Evolutionary conservation across 192 early-diverging fungal genomes (phyloP).

Genomic region (Podochytrium sp.): DNA sequence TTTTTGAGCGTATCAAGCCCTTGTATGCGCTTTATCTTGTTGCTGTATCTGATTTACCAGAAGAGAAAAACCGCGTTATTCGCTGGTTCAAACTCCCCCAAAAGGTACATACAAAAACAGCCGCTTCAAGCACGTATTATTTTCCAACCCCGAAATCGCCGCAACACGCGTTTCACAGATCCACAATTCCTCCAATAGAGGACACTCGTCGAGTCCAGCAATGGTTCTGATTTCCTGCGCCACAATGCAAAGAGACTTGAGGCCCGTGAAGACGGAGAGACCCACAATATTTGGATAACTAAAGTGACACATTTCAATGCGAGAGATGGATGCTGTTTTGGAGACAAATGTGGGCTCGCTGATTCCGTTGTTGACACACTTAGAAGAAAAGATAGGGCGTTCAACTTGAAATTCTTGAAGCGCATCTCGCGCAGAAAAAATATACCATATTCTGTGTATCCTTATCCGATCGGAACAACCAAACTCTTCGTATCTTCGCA

Average conservation of each 20-base stretch:
- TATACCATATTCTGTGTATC: conserved; percentile 41
- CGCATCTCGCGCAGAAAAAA: too few relatives aligned
- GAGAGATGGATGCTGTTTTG: conserved; percentile 18
- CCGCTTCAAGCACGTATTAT: conserved; percentile 39
- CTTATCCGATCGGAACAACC: conserved; percentile 37
- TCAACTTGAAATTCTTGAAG: neutral
- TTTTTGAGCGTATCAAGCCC: conserved; percentile 48
- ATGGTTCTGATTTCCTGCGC: conserved; percentile 60
- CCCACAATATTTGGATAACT: conserved; percentile 50
- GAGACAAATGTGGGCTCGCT: conserved; percentile 28
- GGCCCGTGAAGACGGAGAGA: conserved; percentile 42
- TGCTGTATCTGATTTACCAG: conserved; percentile 46
- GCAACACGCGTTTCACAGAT: conserved; percentile 59
- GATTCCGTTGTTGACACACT: conserved; percentile 51
- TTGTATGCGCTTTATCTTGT: conserved; percentile 55
- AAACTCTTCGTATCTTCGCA: conserved; percentile 23
- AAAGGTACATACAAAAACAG: conserved; percentile 52
- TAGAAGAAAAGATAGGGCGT: neutral
- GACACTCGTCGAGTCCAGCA: conserved; percentile 43
- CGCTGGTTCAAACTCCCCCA: neutral
- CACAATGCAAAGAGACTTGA: conserved; percentile 55
- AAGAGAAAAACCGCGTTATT: neutral
- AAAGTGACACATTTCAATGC: conserved; percentile 64
- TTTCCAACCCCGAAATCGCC: conserved; percentile 47
- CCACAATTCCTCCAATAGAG: conserved; percentile 55